Evolutionary conservation across 2,329 filamentous ascomycete genomes (phyloP).

Genomic region (Orbilia blumenaviensis): DNA sequence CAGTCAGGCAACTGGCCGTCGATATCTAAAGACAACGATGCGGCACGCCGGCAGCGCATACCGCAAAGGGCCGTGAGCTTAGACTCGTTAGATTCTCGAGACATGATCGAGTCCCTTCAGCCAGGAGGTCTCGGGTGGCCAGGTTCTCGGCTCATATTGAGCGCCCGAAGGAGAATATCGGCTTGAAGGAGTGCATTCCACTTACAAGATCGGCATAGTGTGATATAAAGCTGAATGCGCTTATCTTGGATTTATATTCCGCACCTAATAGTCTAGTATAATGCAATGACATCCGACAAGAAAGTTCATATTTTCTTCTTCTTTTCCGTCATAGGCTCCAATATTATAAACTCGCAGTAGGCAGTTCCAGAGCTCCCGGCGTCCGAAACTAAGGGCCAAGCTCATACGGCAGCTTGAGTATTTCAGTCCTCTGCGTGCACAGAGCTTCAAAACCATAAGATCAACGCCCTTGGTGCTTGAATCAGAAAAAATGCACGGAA

Average conservation of each 20-base stretch:
- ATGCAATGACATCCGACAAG: slow-evolving; percentile 6
- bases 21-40: slow-evolving; percentile 26
- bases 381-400: not conserved
- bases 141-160: slow-evolving; percentile 18
- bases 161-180: slow-evolving; percentile 11
- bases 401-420: not conserved
- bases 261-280: slow-evolving; percentile 12
- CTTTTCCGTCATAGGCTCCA: not conserved
- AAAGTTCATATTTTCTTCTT: slow-evolving; percentile 8
- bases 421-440: slow-evolving; percentile 2
- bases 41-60: slow-evolving; percentile 50
- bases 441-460: slow-evolving; percentile 18
- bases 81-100: slow-evolving; percentile 30
- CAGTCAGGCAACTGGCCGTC: not conserved
- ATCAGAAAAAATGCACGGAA: slow-evolving; percentile 34
- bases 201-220: slow-evolving; percentile 43
- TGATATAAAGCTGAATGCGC: slow-evolving; percentile 38
- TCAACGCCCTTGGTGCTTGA: slow-evolving; percentile 28
- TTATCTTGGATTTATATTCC: slow-evolving; percentile 42
- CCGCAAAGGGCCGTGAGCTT: slow-evolving; percentile 24
- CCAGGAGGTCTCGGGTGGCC: slow-evolving; percentile 5
- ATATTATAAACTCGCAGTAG: not conserved
- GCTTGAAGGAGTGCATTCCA: slow-evolving; percentile 30
- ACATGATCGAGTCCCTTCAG: slow-evolving; percentile 24
- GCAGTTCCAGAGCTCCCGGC: slow-evolving; percentile 27